phyloP scores from a whole-genome alignment of 2,329 filamentous ascomycete species.

The Ophiobolus disseminans region DNA sequence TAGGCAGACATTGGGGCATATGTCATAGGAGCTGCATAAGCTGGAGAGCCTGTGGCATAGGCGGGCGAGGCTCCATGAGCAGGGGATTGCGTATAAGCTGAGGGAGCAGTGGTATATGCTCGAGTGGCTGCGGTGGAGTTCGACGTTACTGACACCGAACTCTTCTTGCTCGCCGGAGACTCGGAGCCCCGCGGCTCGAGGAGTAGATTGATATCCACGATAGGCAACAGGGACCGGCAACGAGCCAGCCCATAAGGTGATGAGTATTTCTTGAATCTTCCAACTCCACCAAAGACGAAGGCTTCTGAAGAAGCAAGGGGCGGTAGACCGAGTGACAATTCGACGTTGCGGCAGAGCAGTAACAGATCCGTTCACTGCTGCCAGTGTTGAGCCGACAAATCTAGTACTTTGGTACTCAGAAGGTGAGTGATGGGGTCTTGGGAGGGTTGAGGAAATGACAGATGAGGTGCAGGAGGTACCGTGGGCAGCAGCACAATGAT shows the following conservation, averaged over 20 bases:
- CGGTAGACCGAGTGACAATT: constrained; percentile 11
- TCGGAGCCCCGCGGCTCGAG: constrained; percentile 80
- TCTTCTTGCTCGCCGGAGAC: constrained; percentile 62
- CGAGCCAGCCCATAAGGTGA: constrained; percentile 52
- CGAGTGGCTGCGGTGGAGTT: constrained; percentile 53
- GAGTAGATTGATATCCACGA: constrained; percentile 93
- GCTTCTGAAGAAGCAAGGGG: constrained; percentile 6
- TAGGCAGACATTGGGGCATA: constrained; percentile 41
- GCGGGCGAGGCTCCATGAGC: constrained; percentile 42
- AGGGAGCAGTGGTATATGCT: constrained; percentile 45
- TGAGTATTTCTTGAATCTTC: constrained; percentile 19
- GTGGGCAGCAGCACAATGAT: constrained; percentile 19
- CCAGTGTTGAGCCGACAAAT: neutral
- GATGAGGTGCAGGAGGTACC: constrained; percentile 15
- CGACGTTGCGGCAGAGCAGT: neutral
- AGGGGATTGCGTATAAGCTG: constrained; percentile 45
- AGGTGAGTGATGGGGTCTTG: neutral
- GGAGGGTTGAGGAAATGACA: no score
- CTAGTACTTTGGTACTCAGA: no score
- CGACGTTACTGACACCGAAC: constrained; percentile 47
- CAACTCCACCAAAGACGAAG: constrained; percentile 18
- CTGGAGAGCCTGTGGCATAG: constrained; percentile 39
- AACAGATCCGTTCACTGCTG: neutral
- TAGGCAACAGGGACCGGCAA: constrained; percentile 64
- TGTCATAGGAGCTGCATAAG: constrained; percentile 38